Conservation (phyloP, 2,329 filamentous ascomycete genomes). For the Aplosporella prunicola region DNA sequence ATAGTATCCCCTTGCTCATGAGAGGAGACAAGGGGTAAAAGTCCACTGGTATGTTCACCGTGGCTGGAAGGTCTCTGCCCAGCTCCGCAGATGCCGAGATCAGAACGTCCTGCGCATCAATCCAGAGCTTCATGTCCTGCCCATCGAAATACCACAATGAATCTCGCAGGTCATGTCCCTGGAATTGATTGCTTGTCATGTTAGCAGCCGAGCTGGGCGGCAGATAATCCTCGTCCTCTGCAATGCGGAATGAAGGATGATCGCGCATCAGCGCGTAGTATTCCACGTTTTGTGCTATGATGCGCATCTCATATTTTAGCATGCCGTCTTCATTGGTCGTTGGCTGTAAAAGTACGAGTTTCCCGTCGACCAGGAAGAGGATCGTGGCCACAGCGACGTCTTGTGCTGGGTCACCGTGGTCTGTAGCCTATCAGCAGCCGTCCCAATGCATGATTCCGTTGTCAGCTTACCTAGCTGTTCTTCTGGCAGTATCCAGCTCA, state of each 20-base stretch:
- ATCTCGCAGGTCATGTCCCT: slow-evolving; percentile 57
- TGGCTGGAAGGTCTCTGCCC: slow-evolving; percentile 59
- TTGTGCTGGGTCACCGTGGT: slow-evolving; percentile 86
- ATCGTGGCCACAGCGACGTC: slow-evolving; percentile 92
- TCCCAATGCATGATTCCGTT: too few relatives aligned
- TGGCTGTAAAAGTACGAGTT: slow-evolving; percentile 84
- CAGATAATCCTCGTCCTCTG: slow-evolving; percentile 35
- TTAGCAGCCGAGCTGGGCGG: slow-evolving; percentile 37
- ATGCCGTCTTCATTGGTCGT: slow-evolving; percentile 72
- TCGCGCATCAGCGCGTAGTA: slow-evolving; percentile 92
- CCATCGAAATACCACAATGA: slow-evolving; percentile 96
- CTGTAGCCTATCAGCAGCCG: slow-evolving; percentile 26
- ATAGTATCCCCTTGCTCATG: slow-evolving; percentile 77
- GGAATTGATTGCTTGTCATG: slow-evolving; percentile 33
- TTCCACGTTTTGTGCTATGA: slow-evolving; percentile 91
- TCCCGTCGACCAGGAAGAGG: slow-evolving; percentile 92
- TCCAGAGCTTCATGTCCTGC: slow-evolving; percentile 75
- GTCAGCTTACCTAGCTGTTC: slow-evolving; percentile 62
- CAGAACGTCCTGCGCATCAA: slow-evolving; percentile 76
- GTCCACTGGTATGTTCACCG: slow-evolving; percentile 75
- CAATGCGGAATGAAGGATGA: slow-evolving; percentile 48
- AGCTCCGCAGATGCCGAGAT: slow-evolving; percentile 57
- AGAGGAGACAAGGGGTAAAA: slow-evolving; percentile 89
- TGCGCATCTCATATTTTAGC: slow-evolving; percentile 95
- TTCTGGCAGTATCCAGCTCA: slow-evolving; percentile 94